These are phyloP conservation scores for Sporothrix inflata DNA, from an alignment of 2,329 filamentous ascomycete genomes.

Conservation along the genomic window DNA sequence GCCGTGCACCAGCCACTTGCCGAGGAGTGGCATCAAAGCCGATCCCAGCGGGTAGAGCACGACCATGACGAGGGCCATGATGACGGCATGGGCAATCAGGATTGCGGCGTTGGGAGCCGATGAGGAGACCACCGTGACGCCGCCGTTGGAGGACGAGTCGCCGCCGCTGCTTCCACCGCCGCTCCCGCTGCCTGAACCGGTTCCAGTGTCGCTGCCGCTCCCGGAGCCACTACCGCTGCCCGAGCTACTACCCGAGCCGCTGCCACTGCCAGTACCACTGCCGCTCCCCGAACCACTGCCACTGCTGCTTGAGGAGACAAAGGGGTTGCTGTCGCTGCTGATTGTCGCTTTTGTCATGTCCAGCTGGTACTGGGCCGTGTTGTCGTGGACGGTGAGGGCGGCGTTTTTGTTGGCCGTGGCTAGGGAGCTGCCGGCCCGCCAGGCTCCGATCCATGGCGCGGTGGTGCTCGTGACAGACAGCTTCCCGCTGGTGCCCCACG, in stretches of 20 bases:
- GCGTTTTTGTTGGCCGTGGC: constrained; percentile 47
- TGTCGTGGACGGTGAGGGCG: constrained; percentile 53
- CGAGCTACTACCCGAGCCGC: constrained; percentile 6
- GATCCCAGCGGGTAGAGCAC: constrained; percentile 64
- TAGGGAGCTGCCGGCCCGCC: constrained; percentile 53
- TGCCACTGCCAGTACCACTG: constrained; percentile 28
- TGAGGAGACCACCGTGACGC: constrained; percentile 35
- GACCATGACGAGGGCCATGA: constrained; percentile 64
- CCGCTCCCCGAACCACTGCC: no score
- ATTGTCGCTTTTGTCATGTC: constrained; percentile 55
- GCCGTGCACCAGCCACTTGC: constrained; percentile 62
- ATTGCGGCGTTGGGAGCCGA: constrained; percentile 33
- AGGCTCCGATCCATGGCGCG: constrained; percentile 58
- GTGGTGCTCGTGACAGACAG: constrained; percentile 48
- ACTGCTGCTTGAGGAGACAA: constrained; percentile 39
- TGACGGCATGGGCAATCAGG: constrained; percentile 56
- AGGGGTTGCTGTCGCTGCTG: constrained; percentile 56
- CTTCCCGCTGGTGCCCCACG: constrained; percentile 48
- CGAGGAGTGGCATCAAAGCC: constrained; percentile 61
- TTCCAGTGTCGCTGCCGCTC: constrained; percentile 15
- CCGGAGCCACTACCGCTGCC: constrained; percentile 26
- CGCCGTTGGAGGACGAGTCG: constrained; percentile 6
- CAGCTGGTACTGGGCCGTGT: constrained; percentile 48
- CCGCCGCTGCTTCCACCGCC: constrained; percentile 20
- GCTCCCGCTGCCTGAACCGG: constrained; percentile 21